Evolutionary conservation across 2,329 filamentous ascomycete genomes (phyloP), one percentile per base, ranked within the genome.

Genomic region (Trichoderma lentiforme): DNA sequence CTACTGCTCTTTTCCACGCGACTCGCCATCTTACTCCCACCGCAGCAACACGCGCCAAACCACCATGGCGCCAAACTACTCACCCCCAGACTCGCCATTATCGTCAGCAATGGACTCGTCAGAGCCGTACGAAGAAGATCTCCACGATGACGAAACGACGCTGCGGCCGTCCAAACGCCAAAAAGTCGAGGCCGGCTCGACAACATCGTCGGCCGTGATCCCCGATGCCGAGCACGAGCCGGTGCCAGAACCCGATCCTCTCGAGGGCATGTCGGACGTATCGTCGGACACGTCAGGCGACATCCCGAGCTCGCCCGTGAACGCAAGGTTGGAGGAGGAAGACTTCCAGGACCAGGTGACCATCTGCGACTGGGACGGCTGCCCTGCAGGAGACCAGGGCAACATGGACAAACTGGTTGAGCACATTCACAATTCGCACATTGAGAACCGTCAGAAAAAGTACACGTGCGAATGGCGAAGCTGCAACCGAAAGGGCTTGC

Each of bases 391-490:
- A 51, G 92, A 95, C 77, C 82, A 93, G 75, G 87, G 89, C 18
- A 92, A 95, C 78, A 95, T 95, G 93, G 93, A 96, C 81, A 89
- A 85, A 74, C 82, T 96, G 57, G 93, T 96, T 56, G 89, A 93
- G 76, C 93, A 96, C 78, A 93, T 96, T 73, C 95, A 98, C 82
- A 92, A 94, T 78, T 93, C 95, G 72, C 96, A 99, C 82, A 97
- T 98, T 78, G 94, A 96, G 79, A 93, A 91, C 73, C 90, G 95
- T 70, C 93, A 96, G 83, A 97, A 97, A 83, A 97, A 96, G 81
- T 98, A 98, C 81, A 94, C 93, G n/a, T 99, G 96, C 83, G 95
- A 98, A 83, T 99, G 96, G 96, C 90, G 89, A 73, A 95, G 95
- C 75, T 99, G 96, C 81, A 88, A 87, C 68, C 86, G 95, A 73